These are phyloP conservation scores for Kluyveromyces siamensis DNA, from an alignment of 805 yeast genomes.

Conservation along the genomic window DNA sequence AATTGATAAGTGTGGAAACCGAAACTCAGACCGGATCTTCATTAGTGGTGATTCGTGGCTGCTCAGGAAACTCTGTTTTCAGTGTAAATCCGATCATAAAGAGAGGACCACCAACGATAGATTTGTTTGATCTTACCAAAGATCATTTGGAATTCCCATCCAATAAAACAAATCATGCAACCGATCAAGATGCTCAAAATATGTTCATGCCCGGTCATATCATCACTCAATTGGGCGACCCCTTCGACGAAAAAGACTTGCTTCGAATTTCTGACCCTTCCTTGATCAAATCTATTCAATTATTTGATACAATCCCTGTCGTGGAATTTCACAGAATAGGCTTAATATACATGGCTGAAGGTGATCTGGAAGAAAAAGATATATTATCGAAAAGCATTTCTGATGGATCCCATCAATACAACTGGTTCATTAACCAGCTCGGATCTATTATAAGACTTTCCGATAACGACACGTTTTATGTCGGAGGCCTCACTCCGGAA, in stretches of 20 bases:
- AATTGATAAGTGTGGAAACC: conserved; percentile 50
- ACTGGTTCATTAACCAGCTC: conserved; percentile 45
- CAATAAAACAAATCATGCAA: too few relatives aligned
- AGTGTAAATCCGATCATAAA: conserved; percentile 35
- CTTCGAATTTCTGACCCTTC: conserved; percentile 24
- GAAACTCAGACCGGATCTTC: conserved; percentile 43
- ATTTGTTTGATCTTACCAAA: conserved; percentile 43
- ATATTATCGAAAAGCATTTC: conserved; percentile 46
- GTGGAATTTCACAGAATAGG: conserved; percentile 76
- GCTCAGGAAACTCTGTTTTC: conserved; percentile 53
- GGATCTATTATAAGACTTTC: conserved; percentile 55
- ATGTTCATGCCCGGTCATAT: background rate
- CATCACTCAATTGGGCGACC: background rate
- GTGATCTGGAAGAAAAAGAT: conserved; percentile 54
- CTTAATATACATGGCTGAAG: conserved; percentile 60
- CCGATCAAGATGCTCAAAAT: background rate
- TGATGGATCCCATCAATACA: conserved; percentile 56
- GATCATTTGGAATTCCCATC: conserved; percentile 20
- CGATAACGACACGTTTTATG: conserved; percentile 43
- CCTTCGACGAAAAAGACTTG: conserved; percentile 12
- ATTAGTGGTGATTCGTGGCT: conserved; percentile 45
- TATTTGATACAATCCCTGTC: conserved; percentile 68
- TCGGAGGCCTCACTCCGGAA: conserved; percentile 74
- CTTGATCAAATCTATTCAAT: conserved; percentile 43
- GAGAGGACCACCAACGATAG: conserved; percentile 27